These are phyloP conservation scores for Amanita pallidorosea DNA, from an alignment of 768 basidiomycete species.

Conservation along the genomic window DNA sequence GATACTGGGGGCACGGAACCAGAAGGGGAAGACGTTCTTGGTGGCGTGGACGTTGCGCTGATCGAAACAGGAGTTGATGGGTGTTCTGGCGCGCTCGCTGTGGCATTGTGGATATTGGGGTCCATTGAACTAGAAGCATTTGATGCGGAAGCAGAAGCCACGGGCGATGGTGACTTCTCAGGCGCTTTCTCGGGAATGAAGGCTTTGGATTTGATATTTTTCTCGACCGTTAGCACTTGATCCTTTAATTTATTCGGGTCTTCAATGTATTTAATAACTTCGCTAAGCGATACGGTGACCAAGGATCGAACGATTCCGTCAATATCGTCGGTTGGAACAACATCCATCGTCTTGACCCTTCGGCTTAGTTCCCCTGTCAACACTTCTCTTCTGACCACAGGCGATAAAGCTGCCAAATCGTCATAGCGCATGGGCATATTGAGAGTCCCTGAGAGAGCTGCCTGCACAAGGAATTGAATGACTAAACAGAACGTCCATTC, in stretches of 20 bases:
- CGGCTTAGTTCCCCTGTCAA: constrained; percentile 75
- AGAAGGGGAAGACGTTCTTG: constrained; percentile 75
- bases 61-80: constrained; percentile 80
- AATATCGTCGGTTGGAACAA: constrained; percentile 45
- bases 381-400: constrained; percentile 81
- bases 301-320: constrained; percentile 64
- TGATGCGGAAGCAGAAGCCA: constrained; percentile 43
- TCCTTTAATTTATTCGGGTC: constrained; percentile 55
- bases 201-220: constrained; percentile 10
- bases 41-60: constrained; percentile 69
- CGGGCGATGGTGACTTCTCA: constrained; percentile 41
- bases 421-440: constrained; percentile 84
- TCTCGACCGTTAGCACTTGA: constrained; percentile 39
- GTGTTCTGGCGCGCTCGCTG: constrained; percentile 84
- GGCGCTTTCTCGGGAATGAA: constrained; percentile 23
- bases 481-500: constrained; percentile 1
- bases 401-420: constrained; percentile 70
- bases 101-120: constrained; percentile 51
- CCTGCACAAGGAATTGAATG: constrained; percentile 29
- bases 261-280: constrained; percentile 69
- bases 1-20: constrained; percentile 47
- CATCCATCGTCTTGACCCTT: constrained; percentile 49
- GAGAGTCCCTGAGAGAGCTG: constrained; percentile 69
- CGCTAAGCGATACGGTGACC: constrained; percentile 58
- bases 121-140: constrained; percentile 68